Evolutionary conservation across 2,329 filamentous ascomycete genomes (phyloP), one percentile per base, ranked within the genome.

Genomic region (Aspergillus eucalypticola): DNA sequence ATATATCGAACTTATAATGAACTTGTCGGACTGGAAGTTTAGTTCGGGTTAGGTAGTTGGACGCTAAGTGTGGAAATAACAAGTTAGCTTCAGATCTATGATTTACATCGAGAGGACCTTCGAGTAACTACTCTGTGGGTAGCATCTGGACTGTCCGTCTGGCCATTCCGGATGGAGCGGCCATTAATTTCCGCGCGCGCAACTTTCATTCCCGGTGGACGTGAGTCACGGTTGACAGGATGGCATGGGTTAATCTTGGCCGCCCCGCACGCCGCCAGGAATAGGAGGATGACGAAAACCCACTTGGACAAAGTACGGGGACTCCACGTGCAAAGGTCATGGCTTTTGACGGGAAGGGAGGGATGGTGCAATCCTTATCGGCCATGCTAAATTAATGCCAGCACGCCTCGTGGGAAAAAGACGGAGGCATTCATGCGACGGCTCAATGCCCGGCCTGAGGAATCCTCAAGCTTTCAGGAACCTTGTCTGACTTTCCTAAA

Each of bases 301-400:
- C 39, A 55, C 23, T 55, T 35, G 25, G n/a, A 44, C 42, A 44
- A 46, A 44, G 23, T 55, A 46, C 27, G 53, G 41, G 27, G 39
- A 55, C 19, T 55, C 41, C 39, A 55, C 41, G 39, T 55, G 39
- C 53, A 44, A 25, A 21, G 41, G 53, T 44, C 53, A 55, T 35
- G 53, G 23, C n/a, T 27, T 32, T 17, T 50, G 25, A 50, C 46
- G 46, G 46, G 46, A 50, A 50, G 46, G 25, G 27, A 21, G 39
- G 15, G 39, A 29, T 55, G 23, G 53, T 41, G 53, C 39, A n/a
- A 55, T 46, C 25, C 41, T 55, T 55, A 46, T 46, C 53, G 25
- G 53, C 27, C 25, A 19, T 55, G n/a, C 53, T 41, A 21, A n/a
- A 10, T 39, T 17, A 39, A 39, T 41, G 21, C 52, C 32, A 39